Conservation (phyloP, 1,284 basidiomycete genomes). For the Marasmius oreades region DNA sequence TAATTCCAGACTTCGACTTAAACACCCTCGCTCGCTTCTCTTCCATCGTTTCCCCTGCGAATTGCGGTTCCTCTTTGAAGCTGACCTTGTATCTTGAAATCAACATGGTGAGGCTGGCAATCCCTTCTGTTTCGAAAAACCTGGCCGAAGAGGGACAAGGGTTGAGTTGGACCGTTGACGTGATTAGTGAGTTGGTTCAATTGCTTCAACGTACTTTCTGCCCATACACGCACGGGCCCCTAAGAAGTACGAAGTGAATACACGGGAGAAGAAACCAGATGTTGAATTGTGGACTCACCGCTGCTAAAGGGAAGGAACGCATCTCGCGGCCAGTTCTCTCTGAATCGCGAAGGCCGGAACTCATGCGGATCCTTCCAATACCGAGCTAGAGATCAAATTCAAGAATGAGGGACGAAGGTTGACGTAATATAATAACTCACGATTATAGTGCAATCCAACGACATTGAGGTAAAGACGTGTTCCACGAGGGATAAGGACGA, state of each 20-base stretch:
- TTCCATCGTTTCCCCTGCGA: constrained; percentile 42
- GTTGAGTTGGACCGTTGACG: no score
- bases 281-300: no score
- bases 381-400: constrained; percentile 32
- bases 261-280: no score
- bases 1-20: constrained; percentile 28
- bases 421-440: no score
- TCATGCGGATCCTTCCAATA: constrained; percentile 50
- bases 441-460: constrained; percentile 45
- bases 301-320: constrained; percentile 52
- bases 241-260: constrained; percentile 15
- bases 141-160: constrained; percentile 25
- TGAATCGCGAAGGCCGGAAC: constrained; percentile 50
- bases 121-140: constrained; percentile 44
- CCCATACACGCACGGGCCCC: constrained; percentile 50
- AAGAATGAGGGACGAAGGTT: no score
- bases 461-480: constrained; percentile 37
- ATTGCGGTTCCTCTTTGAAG: constrained; percentile 49
- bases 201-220: constrained; percentile 41
- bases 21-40: constrained; percentile 40
- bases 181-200: no score
- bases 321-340: constrained; percentile 45
- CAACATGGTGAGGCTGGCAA: constrained; percentile 46
- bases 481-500: constrained; percentile 43
- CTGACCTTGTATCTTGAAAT: constrained; percentile 45